These are phyloP conservation scores for Fusarium equiseti DNA, from an alignment of 2,329 filamentous ascomycete species.

Conservation along the genomic window DNA sequence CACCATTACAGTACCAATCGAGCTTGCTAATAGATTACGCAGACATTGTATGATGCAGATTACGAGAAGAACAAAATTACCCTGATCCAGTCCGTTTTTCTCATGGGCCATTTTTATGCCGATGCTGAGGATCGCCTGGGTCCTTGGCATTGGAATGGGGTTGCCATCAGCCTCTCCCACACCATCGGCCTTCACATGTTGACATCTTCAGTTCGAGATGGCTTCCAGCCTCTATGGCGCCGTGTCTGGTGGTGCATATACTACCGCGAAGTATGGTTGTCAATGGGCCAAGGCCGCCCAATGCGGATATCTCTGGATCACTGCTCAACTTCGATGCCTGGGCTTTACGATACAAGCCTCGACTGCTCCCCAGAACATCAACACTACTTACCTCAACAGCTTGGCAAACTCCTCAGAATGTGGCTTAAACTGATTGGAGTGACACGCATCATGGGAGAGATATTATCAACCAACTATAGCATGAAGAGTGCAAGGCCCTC, in stretches of 20 bases:
- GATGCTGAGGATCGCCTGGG: not conserved
- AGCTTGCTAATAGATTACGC: rapidly evolving
- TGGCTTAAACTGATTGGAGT: not conserved
- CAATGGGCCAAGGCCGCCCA: constrained; percentile 28
- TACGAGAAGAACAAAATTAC: not conserved
- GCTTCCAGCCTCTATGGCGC: constrained; percentile 10
- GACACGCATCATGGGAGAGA: not conserved
- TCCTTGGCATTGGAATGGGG: not conserved
- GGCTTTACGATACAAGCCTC: not conserved
- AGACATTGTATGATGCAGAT: not conserved
- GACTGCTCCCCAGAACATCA: not conserved
- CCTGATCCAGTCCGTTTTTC: not conserved
- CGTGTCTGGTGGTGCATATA: constrained; percentile 37
- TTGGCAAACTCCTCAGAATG: not conserved
- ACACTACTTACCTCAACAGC: not conserved
- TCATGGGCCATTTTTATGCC: not conserved
- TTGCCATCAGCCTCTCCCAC: not conserved
- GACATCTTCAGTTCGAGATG: not conserved
- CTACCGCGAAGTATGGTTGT: constrained; percentile 30
- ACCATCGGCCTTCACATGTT: constrained; percentile 5
- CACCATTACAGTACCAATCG: rapidly evolving
- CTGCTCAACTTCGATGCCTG: not conserved
- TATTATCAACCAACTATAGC: not conserved
- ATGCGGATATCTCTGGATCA: constrained; percentile 28
- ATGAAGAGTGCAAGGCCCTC: not conserved